These are phyloP conservation scores for Beauveria medogensis DNA, from an alignment of 2,329 filamentous ascomycete genomes.

Conservation along the genomic window DNA sequence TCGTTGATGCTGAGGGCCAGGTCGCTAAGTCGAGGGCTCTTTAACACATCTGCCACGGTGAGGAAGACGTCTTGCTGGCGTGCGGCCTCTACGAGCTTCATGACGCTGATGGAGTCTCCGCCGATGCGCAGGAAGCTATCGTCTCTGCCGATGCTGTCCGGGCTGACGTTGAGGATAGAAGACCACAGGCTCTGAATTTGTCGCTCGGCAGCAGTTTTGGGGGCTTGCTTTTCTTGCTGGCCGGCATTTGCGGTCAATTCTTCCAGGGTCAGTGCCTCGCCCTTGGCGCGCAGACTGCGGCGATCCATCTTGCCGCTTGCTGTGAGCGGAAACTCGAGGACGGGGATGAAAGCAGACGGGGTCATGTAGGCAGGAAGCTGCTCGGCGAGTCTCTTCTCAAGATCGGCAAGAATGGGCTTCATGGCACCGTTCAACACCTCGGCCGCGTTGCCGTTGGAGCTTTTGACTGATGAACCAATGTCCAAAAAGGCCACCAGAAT, in stretches of 20 bases:
- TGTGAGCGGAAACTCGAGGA: background rate
- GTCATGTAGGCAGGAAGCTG: slow-evolving; percentile 15
- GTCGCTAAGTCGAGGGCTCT: slow-evolving; percentile 21
- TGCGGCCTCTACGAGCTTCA: slow-evolving; percentile 33
- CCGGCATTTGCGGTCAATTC: background rate
- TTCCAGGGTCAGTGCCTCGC: slow-evolving; percentile 3
- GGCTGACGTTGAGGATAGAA: slow-evolving; percentile 29
- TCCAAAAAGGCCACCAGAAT: slow-evolving; percentile 13
- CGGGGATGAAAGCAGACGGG: slow-evolving; percentile 13
- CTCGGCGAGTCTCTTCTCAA: slow-evolving; percentile 7
- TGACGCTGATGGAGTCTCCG: slow-evolving; percentile 37
- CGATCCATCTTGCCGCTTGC: slow-evolving; percentile 12
- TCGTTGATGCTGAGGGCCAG: slow-evolving; percentile 13
- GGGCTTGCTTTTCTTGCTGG: slow-evolving; percentile 6
- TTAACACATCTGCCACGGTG: slow-evolving; percentile 26
- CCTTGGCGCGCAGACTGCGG: slow-evolving; percentile 8
- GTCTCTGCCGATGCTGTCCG: slow-evolving; percentile 21
- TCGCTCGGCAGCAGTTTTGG: slow-evolving; percentile 6
- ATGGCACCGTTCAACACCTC: background rate
- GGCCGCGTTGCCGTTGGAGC: background rate
- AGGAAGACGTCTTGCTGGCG: slow-evolving; percentile 22
- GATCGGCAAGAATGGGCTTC: background rate
- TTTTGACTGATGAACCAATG: background rate
- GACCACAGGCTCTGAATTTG: slow-evolving; percentile 28
- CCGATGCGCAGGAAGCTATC: slow-evolving; percentile 32